A percentile compares a stretch with the other conserved stretches of the same genome.
These are phyloP conservation scores for Trichoderma sp. DNA, from an alignment of 2,329 filamentous ascomycete species.

Conservation along the genomic window DNA sequence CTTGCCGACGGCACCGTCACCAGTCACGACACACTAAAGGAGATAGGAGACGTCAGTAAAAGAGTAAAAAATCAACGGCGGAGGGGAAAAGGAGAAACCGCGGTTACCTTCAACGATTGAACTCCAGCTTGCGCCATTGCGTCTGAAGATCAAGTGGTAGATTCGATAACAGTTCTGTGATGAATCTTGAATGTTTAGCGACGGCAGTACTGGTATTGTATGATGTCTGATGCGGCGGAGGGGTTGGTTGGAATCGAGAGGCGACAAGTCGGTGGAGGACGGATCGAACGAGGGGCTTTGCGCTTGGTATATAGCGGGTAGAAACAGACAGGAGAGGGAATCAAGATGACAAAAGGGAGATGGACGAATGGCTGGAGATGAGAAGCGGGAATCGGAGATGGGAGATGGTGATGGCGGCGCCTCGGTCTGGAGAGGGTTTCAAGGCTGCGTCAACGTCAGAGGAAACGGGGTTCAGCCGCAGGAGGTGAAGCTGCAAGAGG, in stretches of 20 bases:
- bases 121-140: slow-evolving; percentile 79
- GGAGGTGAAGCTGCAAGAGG: slow-evolving; percentile 34
- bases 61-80: slow-evolving; percentile 20
- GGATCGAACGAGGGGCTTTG: slow-evolving; percentile 18
- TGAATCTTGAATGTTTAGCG: slow-evolving; percentile 2
- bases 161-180: slow-evolving; percentile 3
- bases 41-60: slow-evolving; percentile 36
- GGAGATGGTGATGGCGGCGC: slow-evolving; percentile 31
- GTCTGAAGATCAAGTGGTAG: slow-evolving; percentile 26
- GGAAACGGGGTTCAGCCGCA: slow-evolving; percentile 43
- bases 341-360: slow-evolving; percentile 5
- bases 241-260: slow-evolving; percentile 11
- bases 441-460: slow-evolving; percentile 38
- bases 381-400: slow-evolving; percentile 19
- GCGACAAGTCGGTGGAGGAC: slow-evolving; percentile 18
- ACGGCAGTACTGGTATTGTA: slow-evolving; percentile 8
- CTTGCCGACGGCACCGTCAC: slow-evolving; percentile 99
- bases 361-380: slow-evolving; percentile 1
- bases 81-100: slow-evolving; percentile 25
- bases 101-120: slow-evolving; percentile 80
- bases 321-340: neutral
- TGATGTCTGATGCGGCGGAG: slow-evolving; percentile 17
- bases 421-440: slow-evolving; percentile 35
- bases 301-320: neutral
- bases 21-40: slow-evolving; percentile 90